Conservation (phyloP, 73 alveolate species). For the Blepharisma japonicum region DNA sequence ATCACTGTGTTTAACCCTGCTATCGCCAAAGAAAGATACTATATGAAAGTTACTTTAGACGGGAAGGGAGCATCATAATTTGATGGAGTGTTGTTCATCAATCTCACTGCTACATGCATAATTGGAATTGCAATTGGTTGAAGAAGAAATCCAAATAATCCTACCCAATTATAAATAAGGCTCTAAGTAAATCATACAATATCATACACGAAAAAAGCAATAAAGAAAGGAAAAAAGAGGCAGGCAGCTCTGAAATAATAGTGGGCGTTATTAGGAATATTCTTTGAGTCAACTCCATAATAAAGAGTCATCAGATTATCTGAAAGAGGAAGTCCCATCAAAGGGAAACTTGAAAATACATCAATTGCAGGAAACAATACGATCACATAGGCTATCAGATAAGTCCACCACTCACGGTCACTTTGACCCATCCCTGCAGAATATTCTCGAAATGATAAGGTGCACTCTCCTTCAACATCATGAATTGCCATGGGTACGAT, state of each 20-base stretch:
- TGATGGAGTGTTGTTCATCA: not conserved
- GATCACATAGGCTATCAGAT: not conserved
- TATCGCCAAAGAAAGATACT: not conserved
- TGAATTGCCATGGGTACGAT: slow-evolving; percentile 14
- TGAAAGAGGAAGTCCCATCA: not conserved
- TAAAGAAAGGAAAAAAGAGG: not conserved
- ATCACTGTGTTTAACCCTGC: not conserved
- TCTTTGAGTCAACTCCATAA: slow-evolving; percentile 1
- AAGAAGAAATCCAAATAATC: not conserved
- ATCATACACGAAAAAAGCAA: not conserved
- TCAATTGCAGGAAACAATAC: slow-evolving; percentile 24
- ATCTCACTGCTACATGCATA: not conserved
- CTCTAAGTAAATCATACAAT: not conserved
- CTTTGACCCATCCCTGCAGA: slow-evolving; percentile 14
- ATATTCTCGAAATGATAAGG: not conserved
- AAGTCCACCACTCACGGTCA: slow-evolving; percentile 4
- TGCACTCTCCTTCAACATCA: not conserved
- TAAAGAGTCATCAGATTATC: not conserved
- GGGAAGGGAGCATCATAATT: slow-evolving; percentile 5
- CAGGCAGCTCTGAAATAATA: not conserved
- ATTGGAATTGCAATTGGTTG: not conserved
- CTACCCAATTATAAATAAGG: not conserved
- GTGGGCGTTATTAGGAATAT: not conserved
- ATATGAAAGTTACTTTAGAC: not conserved
- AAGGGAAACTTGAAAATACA: slow-evolving; percentile 9